A percentile compares a stretch with the other conserved stretches of the same genome.
Conservation (phyloP, 1,139 yeast genomes). For the Pneumocystis carinii region DNA sequence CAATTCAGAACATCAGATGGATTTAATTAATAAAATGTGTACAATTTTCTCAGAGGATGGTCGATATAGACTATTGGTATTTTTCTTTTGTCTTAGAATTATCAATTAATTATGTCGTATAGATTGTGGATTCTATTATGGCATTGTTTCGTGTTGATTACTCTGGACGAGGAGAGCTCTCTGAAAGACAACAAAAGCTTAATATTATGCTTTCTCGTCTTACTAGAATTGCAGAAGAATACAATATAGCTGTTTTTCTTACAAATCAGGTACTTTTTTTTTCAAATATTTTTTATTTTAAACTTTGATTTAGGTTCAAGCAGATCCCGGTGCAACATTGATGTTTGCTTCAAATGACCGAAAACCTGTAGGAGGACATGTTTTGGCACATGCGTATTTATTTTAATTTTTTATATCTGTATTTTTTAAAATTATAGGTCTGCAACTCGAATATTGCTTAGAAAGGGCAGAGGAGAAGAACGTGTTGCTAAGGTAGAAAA, state of each 20-base stretch:
- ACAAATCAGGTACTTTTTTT: slow-evolving; percentile 32
- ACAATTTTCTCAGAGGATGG: slow-evolving; percentile 36
- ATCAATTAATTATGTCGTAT: slow-evolving; percentile 5
- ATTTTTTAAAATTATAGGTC: slow-evolving; percentile 30
- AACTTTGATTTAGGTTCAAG: slow-evolving; percentile 29
- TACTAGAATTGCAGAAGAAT: slow-evolving; percentile 43
- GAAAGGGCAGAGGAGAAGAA: slow-evolving; percentile 53
- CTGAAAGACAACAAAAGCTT: slow-evolving; percentile 44
- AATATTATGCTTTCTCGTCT: slow-evolving; percentile 42
- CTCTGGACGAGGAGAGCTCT: slow-evolving; percentile 43
- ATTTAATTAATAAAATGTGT: slow-evolving; percentile 39
- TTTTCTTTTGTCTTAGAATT: background rate
- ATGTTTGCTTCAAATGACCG: slow-evolving; percentile 49
- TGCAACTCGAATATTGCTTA: slow-evolving; percentile 41
- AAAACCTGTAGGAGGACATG: slow-evolving; percentile 53
- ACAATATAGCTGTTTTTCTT: slow-evolving; percentile 43
- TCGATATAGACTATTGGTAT: slow-evolving; percentile 27
- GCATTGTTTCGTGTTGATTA: slow-evolving; percentile 46
- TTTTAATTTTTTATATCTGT: background rate
- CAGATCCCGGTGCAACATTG: slow-evolving; percentile 56
- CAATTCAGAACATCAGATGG: slow-evolving; percentile 48
- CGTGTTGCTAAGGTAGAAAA: slow-evolving; percentile 35
- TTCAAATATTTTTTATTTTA: background rate
- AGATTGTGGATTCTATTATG: slow-evolving; percentile 43
- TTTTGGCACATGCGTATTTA: slow-evolving; percentile 23